Evolutionary conservation across 2,329 filamentous ascomycete species (phyloP).

Genomic region (Xylaria polymorpha): DNA sequence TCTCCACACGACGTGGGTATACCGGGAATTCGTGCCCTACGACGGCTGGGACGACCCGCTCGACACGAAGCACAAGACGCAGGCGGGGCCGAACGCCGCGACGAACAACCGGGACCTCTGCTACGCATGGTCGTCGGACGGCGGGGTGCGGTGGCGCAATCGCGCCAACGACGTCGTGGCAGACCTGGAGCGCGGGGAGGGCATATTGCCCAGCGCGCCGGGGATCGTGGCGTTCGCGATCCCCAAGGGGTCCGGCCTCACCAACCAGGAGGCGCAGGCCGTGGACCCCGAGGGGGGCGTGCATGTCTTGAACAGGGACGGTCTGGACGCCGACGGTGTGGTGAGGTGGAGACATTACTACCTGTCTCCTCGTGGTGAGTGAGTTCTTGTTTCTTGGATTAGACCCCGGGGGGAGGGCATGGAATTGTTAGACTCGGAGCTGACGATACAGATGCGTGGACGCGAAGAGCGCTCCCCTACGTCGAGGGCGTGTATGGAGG

Average conservation of each 20-base stretch:
- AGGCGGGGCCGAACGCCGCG: constrained; percentile 57
- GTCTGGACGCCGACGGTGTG: constrained; percentile 47
- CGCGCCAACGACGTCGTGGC: constrained; percentile 52
- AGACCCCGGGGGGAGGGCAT: no score
- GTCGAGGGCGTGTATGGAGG: constrained; percentile 49
- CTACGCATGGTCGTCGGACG: constrained; percentile 60
- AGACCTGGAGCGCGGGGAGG: constrained; percentile 50
- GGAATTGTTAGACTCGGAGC: background rate
- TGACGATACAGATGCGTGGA: constrained; percentile 49
- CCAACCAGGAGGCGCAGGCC: constrained; percentile 63
- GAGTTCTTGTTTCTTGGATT: no score
- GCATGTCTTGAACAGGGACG: constrained; percentile 62
- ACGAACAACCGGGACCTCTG: constrained; percentile 63
- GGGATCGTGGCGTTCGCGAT: constrained; percentile 59
- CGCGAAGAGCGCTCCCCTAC: constrained; percentile 48
- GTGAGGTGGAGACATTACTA: constrained; percentile 57
- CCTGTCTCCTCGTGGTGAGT: constrained; percentile 51
- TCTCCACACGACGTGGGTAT: constrained; percentile 62
- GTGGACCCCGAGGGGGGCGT: constrained; percentile 59
- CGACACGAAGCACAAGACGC: constrained; percentile 56
- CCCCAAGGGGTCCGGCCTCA: constrained; percentile 58
- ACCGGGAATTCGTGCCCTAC: constrained; percentile 60
- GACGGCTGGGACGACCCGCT: constrained; percentile 55
- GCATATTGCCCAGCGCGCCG: constrained; percentile 54
- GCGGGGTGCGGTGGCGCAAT: constrained; percentile 58